Conservation (phyloP, 495 filamentous ascomycete genomes). For the Talaromyces wortmannii region DNA sequence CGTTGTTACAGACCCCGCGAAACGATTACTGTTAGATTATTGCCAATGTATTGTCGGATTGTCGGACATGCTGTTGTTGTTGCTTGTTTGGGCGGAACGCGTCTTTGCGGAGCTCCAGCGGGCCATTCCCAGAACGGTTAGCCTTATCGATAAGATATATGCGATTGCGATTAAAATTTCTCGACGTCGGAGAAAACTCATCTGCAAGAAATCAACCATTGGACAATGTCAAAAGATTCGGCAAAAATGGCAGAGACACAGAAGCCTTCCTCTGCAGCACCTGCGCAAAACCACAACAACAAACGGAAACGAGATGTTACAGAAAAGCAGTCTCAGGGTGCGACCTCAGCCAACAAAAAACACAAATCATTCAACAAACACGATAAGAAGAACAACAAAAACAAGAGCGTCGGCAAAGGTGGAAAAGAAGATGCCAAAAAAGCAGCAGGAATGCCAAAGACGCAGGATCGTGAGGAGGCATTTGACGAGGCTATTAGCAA, state of each 20-base stretch:
- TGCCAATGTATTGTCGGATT: background rate
- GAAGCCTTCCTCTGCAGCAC: no score
- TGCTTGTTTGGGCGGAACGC: background rate
- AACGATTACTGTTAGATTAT: no score
- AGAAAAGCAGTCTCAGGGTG: background rate
- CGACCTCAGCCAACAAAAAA: background rate
- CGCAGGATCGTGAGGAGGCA: constrained; percentile 51
- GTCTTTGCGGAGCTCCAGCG: constrained; percentile 10
- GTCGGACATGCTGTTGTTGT: constrained; percentile 2
- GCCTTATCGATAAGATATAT: constrained; percentile 30
- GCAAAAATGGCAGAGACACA: constrained; percentile 1
- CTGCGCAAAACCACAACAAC: background rate
- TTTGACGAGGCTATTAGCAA: constrained; percentile 73
- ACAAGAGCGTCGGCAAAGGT: background rate
- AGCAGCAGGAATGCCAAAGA: constrained; percentile 38
- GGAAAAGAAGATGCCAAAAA: background rate
- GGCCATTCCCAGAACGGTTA: background rate
- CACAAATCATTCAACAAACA: background rate
- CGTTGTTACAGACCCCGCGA: no score
- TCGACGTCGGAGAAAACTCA: background rate
- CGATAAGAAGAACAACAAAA: background rate
- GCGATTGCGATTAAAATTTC: constrained; percentile 4
- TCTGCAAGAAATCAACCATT: background rate
- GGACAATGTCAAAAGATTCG: background rate
- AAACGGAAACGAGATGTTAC: constrained; percentile 2